Base-by-base conservation (phyloP, 768 basidiomycete species). In the Trametes cubensis region DNA sequence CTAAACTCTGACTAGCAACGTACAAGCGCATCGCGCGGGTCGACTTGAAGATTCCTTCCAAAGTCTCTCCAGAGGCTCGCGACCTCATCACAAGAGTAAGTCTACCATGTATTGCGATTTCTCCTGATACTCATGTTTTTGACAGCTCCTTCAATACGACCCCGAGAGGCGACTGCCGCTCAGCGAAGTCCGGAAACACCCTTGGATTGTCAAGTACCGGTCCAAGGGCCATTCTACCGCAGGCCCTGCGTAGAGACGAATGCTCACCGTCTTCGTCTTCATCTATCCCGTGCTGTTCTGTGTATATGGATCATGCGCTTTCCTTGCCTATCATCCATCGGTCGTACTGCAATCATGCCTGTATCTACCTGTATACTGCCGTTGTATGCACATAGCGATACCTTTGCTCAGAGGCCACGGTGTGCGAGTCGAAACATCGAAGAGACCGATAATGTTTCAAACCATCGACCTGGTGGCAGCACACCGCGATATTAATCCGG, bases 11-110 rank as follows among this genome's bases (percentile, higher is more conserved):
- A 30, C 23, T 60, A 91, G 95, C 92, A 42, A 98, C 96, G 0
- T 96, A 97, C 73, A 85, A 87, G 56, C 85, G 94, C 10, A 98
- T 98, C 62, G 85, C 89, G 23, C 86, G 81, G 63, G 92, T 95
- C n/a, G 91, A 97, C 70, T 82, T 96, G 21, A 69, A 66, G 58
- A 77, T 80, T 60, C 79, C 80, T 4, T 30, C 72, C 3, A 74
- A 74, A 14, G 72, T 80, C 23, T 78, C 77, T 2, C 71, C 73
- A 0, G 81, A 83, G 54, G 82, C 80, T 1, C 76, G 73, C 41
- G 78, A 81, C 62, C 66, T 83, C 3, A 84, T 83, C 55, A 70
- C 71, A n/a, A 79, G 74, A 67, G 81, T 79, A 34, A 28, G 62
- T 58, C 34, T 23, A 48, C 21, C 34, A 34, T 11, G 4, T 10